phyloP scores from a whole-genome alignment of 441 rosid genomes.

The Gossypium davidsonii region DNA sequence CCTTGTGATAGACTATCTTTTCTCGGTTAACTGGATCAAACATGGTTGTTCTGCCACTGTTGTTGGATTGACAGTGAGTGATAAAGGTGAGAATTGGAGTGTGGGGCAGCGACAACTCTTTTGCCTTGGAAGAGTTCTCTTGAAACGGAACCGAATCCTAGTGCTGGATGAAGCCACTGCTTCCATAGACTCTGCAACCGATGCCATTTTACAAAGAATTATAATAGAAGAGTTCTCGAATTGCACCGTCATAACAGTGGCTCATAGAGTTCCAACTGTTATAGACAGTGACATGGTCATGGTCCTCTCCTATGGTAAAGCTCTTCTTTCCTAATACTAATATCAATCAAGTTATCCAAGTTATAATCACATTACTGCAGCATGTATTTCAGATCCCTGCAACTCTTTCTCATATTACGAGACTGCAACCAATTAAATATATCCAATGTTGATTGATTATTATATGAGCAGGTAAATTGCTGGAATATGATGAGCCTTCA shows the following conservation, averaged over 20 bases:
- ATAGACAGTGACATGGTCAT: conserved; percentile 86
- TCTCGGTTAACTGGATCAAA: not conserved
- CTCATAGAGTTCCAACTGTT: conserved; percentile 83
- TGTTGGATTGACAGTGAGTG: conserved; percentile 49
- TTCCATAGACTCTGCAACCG: conserved; percentile 78
- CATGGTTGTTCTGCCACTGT: not conserved
- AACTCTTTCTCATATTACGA: no score
- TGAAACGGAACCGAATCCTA: conserved; percentile 62
- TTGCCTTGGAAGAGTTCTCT: conserved; percentile 79
- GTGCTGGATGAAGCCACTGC: conserved; percentile 95
- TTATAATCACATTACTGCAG: not conserved
- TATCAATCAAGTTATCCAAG: not conserved
- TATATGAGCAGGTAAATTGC: conserved; percentile 47
- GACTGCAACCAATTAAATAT: no score
- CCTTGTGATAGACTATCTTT: not conserved
- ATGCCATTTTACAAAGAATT: conserved; percentile 60
- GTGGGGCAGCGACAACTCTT: conserved; percentile 83
- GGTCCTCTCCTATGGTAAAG: conserved; percentile 71
- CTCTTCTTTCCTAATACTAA: not conserved
- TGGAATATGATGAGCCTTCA: conserved; percentile 68
- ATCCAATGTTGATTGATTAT: not conserved
- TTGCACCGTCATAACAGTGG: conserved; percentile 73
- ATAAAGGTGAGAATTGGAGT: conserved; percentile 92
- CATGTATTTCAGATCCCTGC: not conserved
- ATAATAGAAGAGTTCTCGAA: conserved; percentile 61